Evolutionary conservation across 441 rosid species (phyloP).

Genomic region (Pelargonium myrrhifolium): DNA sequence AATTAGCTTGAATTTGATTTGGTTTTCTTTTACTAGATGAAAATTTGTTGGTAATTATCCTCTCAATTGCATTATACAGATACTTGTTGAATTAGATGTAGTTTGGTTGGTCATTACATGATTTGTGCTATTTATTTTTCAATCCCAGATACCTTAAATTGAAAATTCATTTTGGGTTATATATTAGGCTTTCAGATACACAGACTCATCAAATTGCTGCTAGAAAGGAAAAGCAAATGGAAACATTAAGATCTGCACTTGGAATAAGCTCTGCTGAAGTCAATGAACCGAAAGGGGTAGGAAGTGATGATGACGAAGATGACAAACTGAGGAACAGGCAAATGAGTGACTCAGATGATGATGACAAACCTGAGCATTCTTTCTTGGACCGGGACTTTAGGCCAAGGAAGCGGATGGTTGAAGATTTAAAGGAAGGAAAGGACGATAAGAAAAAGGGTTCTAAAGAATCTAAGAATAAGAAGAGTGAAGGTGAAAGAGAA

Average conservation of each 20-base stretch:
- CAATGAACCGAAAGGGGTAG: slow-evolving; percentile 30
- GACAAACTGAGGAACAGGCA: slow-evolving; percentile 15
- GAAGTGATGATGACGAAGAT: slow-evolving; percentile 26
- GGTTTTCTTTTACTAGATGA: neutral
- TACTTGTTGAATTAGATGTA: too few relatives aligned
- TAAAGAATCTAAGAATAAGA: slow-evolving; percentile 37
- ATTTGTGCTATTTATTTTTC: neutral
- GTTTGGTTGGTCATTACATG: too few relatives aligned
- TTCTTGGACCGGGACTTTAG: slow-evolving; percentile 56
- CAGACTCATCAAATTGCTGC: slow-evolving; percentile 95
- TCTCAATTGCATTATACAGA: too few relatives aligned
- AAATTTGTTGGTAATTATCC: neutral
- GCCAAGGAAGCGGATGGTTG: slow-evolving; percentile 30
- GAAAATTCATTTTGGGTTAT: too few relatives aligned
- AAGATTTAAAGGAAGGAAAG: slow-evolving; percentile 33
- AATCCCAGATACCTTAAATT: too few relatives aligned
- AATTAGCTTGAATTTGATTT: neutral
- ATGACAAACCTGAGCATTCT: slow-evolving; percentile 59
- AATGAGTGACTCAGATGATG: slow-evolving; percentile 32
- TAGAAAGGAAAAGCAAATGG: slow-evolving; percentile 91
- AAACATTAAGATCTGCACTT: slow-evolving; percentile 66
- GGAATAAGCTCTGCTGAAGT: slow-evolving; percentile 43
- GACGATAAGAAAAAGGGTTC: slow-evolving; percentile 35
- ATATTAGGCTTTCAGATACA: slow-evolving; percentile 59
- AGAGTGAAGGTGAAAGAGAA: slow-evolving; percentile 24